Evolutionary conservation across 2,329 filamentous ascomycete genomes (phyloP).

Genomic region (Colletotrichum abscissum): DNA sequence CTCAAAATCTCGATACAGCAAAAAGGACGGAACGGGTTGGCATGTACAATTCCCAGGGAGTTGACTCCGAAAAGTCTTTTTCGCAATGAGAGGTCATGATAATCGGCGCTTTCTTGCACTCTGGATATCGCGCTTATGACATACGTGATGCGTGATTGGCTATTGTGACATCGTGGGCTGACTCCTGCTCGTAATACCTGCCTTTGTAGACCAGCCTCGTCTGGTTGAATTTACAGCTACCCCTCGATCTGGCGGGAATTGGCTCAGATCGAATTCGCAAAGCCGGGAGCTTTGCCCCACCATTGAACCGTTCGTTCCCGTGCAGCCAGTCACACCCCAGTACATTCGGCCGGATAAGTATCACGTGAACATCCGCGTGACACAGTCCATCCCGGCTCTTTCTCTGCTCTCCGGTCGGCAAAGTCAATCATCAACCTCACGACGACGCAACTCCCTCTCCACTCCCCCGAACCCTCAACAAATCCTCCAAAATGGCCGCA

Average conservation of each 20-base stretch:
- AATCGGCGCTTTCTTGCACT: slow-evolving; percentile 8
- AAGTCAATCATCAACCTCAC: slow-evolving; percentile 58
- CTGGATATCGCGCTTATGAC: background rate
- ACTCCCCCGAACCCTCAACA: slow-evolving; percentile 58
- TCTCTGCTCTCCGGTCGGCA: slow-evolving; percentile 52
- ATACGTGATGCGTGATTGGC: background rate
- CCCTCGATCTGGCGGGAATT: slow-evolving; percentile 24
- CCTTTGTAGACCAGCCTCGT: background rate
- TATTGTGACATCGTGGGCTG: too few species aligned
- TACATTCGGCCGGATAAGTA: background rate
- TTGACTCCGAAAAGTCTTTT: slow-evolving; percentile 35
- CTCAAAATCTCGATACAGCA: slow-evolving; percentile 32
- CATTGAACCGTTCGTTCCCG: slow-evolving; percentile 1
- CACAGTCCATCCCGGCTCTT: slow-evolving; percentile 40
- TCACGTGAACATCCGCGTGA: slow-evolving; percentile 47
- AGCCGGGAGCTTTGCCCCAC: slow-evolving; percentile 27
- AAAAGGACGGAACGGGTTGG: slow-evolving; percentile 39
- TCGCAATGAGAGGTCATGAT: slow-evolving; percentile 34
- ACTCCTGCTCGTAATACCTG: background rate
- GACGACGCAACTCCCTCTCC: slow-evolving; percentile 60
- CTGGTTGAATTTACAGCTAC: background rate
- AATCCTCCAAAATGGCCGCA: slow-evolving; percentile 73
- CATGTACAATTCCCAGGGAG: slow-evolving; percentile 39
- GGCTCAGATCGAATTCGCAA: slow-evolving; percentile 12
- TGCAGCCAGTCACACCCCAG: background rate